These are phyloP conservation scores for Claviceps spartinae DNA, from an alignment of 2,329 filamentous ascomycete genomes.

Conservation along the genomic window DNA sequence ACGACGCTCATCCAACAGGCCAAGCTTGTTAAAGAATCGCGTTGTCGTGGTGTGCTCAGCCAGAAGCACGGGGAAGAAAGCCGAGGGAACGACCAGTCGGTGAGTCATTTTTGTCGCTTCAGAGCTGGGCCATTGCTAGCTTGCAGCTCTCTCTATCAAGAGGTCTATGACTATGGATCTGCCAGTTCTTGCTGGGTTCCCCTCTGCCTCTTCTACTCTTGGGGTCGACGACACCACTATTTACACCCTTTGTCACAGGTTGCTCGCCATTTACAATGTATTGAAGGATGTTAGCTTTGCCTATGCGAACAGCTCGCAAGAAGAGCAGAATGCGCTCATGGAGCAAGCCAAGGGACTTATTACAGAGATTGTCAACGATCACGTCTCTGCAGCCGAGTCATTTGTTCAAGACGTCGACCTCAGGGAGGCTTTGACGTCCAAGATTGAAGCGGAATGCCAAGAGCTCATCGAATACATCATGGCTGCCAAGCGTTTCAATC, in stretches of 20 bases:
- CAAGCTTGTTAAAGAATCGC: slow-evolving; percentile 50
- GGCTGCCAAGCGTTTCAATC: slow-evolving; percentile 50
- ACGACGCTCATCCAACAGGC: slow-evolving; percentile 11
- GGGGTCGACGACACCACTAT: neutral
- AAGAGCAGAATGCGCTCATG: slow-evolving; percentile 39
- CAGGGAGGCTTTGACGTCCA: slow-evolving; percentile 43
- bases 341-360: slow-evolving; percentile 61
- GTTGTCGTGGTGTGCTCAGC: slow-evolving; percentile 94
- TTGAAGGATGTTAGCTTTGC: slow-evolving; percentile 38
- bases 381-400: slow-evolving; percentile 56
- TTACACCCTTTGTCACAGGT: slow-evolving; percentile 18
- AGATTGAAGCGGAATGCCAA: slow-evolving; percentile 67
- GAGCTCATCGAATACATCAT: slow-evolving; percentile 62
- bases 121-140: neutral
- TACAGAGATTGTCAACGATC: slow-evolving; percentile 68
- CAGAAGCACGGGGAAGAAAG: slow-evolving; percentile 85
- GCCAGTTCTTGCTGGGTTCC: neutral
- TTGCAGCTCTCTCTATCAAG: too few relatives aligned
- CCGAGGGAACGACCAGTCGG: slow-evolving; percentile 90
- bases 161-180: too few relatives aligned
- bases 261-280: slow-evolving; percentile 47
- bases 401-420: slow-evolving; percentile 46
- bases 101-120: slow-evolving; percentile 34
- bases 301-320: slow-evolving; percentile 33
- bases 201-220: too few relatives aligned